Evolutionary conservation across 192 early-diverging fungal genomes (phyloP), one percentile per base, ranked within the genome.

Genomic region (Mortierella hygrophila): DNA sequence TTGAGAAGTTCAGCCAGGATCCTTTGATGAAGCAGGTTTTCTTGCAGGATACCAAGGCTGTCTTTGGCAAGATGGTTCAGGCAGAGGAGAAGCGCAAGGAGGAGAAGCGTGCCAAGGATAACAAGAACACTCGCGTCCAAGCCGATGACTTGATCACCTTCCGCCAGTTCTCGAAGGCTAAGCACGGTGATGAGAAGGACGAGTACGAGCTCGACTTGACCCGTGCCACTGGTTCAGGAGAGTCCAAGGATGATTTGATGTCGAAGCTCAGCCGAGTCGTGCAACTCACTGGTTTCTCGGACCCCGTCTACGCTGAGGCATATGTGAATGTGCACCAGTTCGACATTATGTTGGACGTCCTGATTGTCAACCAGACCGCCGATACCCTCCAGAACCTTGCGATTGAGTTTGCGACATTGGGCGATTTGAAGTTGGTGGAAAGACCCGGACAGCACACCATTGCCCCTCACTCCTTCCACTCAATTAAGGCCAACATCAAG

Each of bases 281-380:
- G 32, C 98, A 99, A 89, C 91, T 99, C 65, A 99, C 98, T 11
- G 98, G 89, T 21, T 99, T 97, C 90, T 98, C 97, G 6, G 98
- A 99, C 85, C 96, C 97, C 3, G 97, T 99, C n/a, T 99, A 99
- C 82, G 98, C 98, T 4, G 98, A 99, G 89, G 98, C 97, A 0
- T 98, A 99, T 85, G 96, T 99, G 52, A 98, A 92, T 72, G 97
- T 99, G 46, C 97, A 97, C 79, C 98, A 99, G 90, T 99, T 96
- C 82, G 97, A 99, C 86, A 98, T 99, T 86, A 87, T 99, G 76
- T 91, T 89, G 93, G 97, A 99, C 88, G 95, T 99, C 75, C 90
- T 99, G 79, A 95, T 99, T 76, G 97, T 99, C 74, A 99, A 99
- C 87, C 98, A 99, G 89, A 99, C 98, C 0, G 91, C 87, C 60